phyloP scores from a whole-genome alignment of 306 rosid species.

The Purshia tridentata region DNA sequence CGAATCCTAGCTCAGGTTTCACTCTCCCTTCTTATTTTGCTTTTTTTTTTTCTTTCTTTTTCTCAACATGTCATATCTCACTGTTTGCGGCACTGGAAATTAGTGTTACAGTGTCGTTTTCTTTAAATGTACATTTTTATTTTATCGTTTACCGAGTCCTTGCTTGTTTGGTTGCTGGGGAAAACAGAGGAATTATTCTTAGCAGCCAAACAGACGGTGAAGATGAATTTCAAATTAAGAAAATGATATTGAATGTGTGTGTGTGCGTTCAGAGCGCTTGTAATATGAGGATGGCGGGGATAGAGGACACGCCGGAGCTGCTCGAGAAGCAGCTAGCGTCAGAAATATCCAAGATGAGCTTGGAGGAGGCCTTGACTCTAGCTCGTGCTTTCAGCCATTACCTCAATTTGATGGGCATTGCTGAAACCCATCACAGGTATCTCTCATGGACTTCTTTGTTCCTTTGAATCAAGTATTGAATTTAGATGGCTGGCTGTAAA shows the following conservation, averaged over 20 bases:
- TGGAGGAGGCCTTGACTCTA: conserved; percentile 75
- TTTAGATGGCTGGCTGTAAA: too few species aligned
- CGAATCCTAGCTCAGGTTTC: conserved; percentile 82
- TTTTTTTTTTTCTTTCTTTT: not conserved
- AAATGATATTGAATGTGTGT: conserved; percentile 3
- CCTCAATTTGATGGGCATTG: conserved; percentile 88
- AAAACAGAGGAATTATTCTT: conserved; percentile 11
- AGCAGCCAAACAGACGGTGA: conserved; percentile 12
- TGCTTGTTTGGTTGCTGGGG: conserved; percentile 24
- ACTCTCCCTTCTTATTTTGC: not conserved
- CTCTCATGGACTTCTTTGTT: not conserved
- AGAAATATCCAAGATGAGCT: conserved; percentile 78
- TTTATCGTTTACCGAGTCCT: not conserved
- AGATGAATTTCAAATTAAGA: conserved; percentile 5
- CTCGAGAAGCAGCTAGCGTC: conserved; percentile 86
- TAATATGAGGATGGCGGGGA: conserved; percentile 86
- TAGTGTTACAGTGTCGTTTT: too few species aligned
- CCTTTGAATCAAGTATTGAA: not conserved
- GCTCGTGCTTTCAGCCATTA: conserved; percentile 93
- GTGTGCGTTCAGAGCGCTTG: conserved; percentile 62
- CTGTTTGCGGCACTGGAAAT: too few species aligned
- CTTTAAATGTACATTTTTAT: too few species aligned
- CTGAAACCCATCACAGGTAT: conserved; percentile 92
- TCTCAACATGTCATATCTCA: not conserved
- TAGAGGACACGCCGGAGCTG: conserved; percentile 68